phyloP scores from a whole-genome alignment of 2,329 filamentous ascomycete genomes.

The Lachnellula hyalina region DNA sequence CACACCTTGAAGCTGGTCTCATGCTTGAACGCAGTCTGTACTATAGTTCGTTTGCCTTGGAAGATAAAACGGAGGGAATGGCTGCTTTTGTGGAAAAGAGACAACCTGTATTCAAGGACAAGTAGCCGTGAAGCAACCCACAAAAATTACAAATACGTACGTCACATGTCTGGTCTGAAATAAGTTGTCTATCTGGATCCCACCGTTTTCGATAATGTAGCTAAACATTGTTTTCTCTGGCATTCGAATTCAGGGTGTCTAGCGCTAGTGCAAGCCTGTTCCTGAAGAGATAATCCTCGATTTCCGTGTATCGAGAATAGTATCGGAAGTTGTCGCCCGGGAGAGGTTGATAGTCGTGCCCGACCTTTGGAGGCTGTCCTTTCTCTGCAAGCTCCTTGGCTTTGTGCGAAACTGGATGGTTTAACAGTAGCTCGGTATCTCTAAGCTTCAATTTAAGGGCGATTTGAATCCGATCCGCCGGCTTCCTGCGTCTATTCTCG shows the following conservation, averaged over 20 bases:
- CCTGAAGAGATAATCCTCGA: not conserved
- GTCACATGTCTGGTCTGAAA: too few relatives aligned
- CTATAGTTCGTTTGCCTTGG: constrained; percentile 31
- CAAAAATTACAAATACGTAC: too few relatives aligned
- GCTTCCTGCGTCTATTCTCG: not conserved
- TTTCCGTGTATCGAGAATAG: not conserved
- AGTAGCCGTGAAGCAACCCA: not conserved
- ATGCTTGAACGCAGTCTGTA: constrained; percentile 34
- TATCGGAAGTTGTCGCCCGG: too few relatives aligned
- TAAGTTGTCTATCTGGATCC: not conserved
- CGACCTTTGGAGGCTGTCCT: not conserved
- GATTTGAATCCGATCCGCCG: not conserved
- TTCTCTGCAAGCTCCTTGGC: not conserved
- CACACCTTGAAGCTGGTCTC: constrained; percentile 37
- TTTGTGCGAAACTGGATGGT: not conserved
- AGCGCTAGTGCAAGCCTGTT: not conserved
- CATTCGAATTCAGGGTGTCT: not conserved
- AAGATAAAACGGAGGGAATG: constrained; percentile 56
- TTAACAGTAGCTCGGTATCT: not conserved
- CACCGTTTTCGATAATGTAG: not conserved
- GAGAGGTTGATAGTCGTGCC: not conserved
- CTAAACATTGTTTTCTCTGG: not conserved
- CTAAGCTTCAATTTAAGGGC: not conserved
- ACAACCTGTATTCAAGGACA: constrained; percentile 46
- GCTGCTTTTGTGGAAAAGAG: constrained; percentile 56